A percentile compares a stretch with the other conserved stretches of the same genome.
These are phyloP conservation scores for Tulasnella sp. DNA, from an alignment of 768 basidiomycete genomes.

Conservation along the genomic window DNA sequence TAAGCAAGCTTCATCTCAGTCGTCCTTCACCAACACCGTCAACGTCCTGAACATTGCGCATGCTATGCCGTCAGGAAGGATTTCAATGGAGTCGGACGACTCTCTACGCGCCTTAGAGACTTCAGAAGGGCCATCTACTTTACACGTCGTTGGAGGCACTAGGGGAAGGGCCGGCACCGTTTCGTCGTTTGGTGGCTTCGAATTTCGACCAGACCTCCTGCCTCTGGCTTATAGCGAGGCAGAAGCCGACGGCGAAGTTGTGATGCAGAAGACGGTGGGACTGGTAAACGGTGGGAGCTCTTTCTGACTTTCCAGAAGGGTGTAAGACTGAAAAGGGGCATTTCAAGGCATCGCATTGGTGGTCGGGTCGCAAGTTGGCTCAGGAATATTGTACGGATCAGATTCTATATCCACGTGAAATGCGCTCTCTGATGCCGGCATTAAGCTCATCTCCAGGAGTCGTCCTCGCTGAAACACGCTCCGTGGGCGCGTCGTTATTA, in stretches of 20 bases:
- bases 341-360: slow-evolving; percentile 78
- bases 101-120: slow-evolving; percentile 81
- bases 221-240: slow-evolving; percentile 77
- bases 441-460: slow-evolving; percentile 88
- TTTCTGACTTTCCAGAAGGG: not conserved
- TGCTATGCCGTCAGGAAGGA: slow-evolving; percentile 14
- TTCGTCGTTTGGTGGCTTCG: slow-evolving; percentile 46
- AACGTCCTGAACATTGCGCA: not conserved
- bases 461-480: slow-evolving; percentile 83
- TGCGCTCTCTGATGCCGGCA: not conserved
- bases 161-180: slow-evolving; percentile 57
- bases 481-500: slow-evolving; percentile 83
- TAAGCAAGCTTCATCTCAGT: too few relatives aligned
- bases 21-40: not conserved
- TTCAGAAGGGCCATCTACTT: slow-evolving; percentile 58
- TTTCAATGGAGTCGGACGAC: slow-evolving; percentile 60
- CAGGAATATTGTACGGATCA: slow-evolving; percentile 81
- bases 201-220: slow-evolving; percentile 31
- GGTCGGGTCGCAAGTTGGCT: slow-evolving; percentile 84
- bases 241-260: slow-evolving; percentile 71
- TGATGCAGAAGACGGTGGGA: slow-evolving; percentile 62
- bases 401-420: not conserved
- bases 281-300: slow-evolving; percentile 67
- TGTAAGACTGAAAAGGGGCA: slow-evolving; percentile 2
- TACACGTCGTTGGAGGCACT: slow-evolving; percentile 42